Evolutionary conservation across 495 filamentous ascomycete genomes (phyloP).

Genomic region (Evansstolkia leycettana): DNA sequence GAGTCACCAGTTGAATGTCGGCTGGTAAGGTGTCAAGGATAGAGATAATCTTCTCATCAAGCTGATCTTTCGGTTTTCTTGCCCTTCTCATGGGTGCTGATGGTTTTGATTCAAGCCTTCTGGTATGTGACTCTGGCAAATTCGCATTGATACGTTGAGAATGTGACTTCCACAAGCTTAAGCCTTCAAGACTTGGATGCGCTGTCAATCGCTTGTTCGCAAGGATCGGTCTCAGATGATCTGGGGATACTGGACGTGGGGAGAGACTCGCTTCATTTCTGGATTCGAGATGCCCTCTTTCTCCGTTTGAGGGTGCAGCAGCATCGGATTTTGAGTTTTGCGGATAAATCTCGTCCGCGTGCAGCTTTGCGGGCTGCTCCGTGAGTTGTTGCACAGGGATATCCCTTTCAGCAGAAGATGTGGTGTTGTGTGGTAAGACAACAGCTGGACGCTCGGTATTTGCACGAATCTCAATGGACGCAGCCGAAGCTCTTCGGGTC

Average conservation of each 20-base stretch:
- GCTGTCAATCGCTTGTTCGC: conserved; percentile 22
- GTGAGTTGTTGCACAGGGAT: too few relatives aligned
- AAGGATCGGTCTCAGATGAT: conserved; percentile 2
- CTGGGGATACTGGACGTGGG: not conserved
- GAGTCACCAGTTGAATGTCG: conserved; percentile 58
- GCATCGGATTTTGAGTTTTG: not conserved
- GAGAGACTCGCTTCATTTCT: not conserved
- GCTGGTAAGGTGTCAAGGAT: conserved; percentile 73
- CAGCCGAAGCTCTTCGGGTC: conserved; percentile 2
- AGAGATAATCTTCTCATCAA: conserved; percentile 76
- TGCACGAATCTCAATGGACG: conserved; percentile 2
- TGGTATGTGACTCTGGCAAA: conserved; percentile 1
- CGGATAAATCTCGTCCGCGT: not conserved
- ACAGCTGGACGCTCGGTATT: not conserved
- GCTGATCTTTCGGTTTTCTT: conserved; percentile 45
- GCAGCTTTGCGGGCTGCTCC: not conserved
- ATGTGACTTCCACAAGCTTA: conserved; percentile 18
- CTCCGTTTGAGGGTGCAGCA: not conserved
- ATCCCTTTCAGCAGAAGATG: not conserved
- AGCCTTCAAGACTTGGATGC: conserved; percentile 27
- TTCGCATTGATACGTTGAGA: not conserved
- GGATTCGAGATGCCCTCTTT: not conserved
- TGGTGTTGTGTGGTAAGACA: not conserved
- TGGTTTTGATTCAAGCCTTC: conserved; percentile 14
- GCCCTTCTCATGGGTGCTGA: conserved; percentile 20